Base-by-base conservation (phyloP, 2,329 filamentous ascomycete genomes). In the Fusarium subglutinans region DNA sequence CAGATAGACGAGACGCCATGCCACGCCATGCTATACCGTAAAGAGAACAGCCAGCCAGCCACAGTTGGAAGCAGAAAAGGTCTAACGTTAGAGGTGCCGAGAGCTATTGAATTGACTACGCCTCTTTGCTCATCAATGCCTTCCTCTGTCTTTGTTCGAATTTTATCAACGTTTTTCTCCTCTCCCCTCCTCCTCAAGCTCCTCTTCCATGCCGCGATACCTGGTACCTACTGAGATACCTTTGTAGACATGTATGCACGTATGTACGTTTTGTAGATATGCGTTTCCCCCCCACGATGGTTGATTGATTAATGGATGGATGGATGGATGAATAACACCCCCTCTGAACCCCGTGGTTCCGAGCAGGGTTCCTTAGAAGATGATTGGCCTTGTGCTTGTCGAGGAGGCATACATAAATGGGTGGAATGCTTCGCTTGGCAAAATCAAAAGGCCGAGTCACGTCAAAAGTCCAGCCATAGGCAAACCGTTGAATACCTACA, bases 21-120 rank as follows among this genome's bases (percentile, higher is more conserved):
- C 38, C 47, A 47, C 59, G 53, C 28, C 55, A 47, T 67, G 18
- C 71, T 74, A 68, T 70, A 63, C 70, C 51, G 51, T 20, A 70
- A 63, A 17, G 33, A 71, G 66, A 61, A 53, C 70, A 73, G 35
- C 66, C 62, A 73, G 71, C 71, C 70, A 73, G 71, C 71, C 71
- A 73, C 70, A 58, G 35, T 74, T 59, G 41, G 66, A 51, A 66
- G 37, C 55, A 74, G 59, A 47, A 58, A 48, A 43, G 44, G 48
- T 59, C 57, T 47, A 50, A 53, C 15, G 37, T 48, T 62, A 43
- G 55, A 67, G 43, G 47, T 72, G 44, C 64, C 51, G 67, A 47
- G 38, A 71, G 38, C 51, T 71, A 57, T 53, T 63, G 66, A 48
- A 38, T 17, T 70, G 40, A 47, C 50, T 51, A 57, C 58, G 54